These are phyloP conservation scores for Friedmanniomyces simplex DNA, from an alignment of 495 filamentous ascomycete species.

Conservation along the genomic window DNA sequence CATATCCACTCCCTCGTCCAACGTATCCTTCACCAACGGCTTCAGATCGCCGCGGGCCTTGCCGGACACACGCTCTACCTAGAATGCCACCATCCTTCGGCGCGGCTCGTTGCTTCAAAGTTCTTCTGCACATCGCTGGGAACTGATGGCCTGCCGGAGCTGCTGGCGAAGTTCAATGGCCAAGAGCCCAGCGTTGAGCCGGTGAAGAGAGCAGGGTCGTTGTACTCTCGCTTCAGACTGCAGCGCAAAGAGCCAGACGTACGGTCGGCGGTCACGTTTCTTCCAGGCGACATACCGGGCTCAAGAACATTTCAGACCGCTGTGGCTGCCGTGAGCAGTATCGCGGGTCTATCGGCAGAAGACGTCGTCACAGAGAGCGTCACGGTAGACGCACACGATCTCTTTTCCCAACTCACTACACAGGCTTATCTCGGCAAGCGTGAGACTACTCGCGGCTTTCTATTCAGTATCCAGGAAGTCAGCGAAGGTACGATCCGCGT, in stretches of 20 bases:
- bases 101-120: slow-evolving; percentile 56
- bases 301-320: slow-evolving; percentile 27
- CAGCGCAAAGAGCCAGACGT: slow-evolving; percentile 39
- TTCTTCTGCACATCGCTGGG: slow-evolving; percentile 58
- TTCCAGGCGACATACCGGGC: slow-evolving; percentile 33
- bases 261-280: slow-evolving; percentile 24
- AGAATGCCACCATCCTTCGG: slow-evolving; percentile 65
- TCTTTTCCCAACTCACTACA: slow-evolving; percentile 61
- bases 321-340: background rate
- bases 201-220: slow-evolving; percentile 32
- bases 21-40: slow-evolving; percentile 56
- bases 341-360: slow-evolving; percentile 13
- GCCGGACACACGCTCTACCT: slow-evolving; percentile 56
- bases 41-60: slow-evolving; percentile 46
- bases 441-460: slow-evolving; percentile 47
- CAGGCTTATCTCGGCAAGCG: slow-evolving; percentile 58
- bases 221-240: slow-evolving; percentile 55
- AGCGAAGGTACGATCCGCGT: slow-evolving; percentile 55
- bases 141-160: slow-evolving; percentile 41
- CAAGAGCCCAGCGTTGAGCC: slow-evolving; percentile 4
- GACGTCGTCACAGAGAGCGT: slow-evolving; percentile 47
- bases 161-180: slow-evolving; percentile 32
- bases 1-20: slow-evolving; percentile 57
- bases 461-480: slow-evolving; percentile 50
- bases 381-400: slow-evolving; percentile 53